Conservation (phyloP, 108 stramenopile genomes). For the Nitzschia palea region DNA sequence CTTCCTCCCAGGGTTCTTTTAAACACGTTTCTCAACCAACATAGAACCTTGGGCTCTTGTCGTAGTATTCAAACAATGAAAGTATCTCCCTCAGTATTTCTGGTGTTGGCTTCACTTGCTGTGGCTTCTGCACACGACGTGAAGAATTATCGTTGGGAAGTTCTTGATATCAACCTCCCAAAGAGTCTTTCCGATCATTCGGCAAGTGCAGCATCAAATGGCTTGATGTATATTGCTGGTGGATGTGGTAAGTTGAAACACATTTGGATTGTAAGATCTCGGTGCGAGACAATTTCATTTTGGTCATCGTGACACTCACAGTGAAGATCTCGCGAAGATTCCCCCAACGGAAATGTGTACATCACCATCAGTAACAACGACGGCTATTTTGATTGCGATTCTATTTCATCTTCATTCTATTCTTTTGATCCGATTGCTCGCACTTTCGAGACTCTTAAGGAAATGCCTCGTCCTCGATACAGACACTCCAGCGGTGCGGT, state of each 20-base stretch:
- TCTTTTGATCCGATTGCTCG: slow-evolving; percentile 23
- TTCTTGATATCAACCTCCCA: slow-evolving; percentile 13
- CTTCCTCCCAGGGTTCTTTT: slow-evolving; percentile 39
- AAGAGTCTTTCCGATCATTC: slow-evolving; percentile 32
- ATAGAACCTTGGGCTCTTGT: slow-evolving; percentile 12
- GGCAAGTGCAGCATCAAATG: slow-evolving; percentile 7
- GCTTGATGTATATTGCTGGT: slow-evolving; percentile 48
- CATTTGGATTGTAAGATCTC: too few relatives aligned
- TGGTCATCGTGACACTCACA: neutral
- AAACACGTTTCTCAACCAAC: slow-evolving; percentile 18
- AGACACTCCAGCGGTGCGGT: slow-evolving; percentile 52
- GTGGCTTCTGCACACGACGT: neutral
- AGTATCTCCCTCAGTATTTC: neutral
- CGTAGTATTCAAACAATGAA: neutral
- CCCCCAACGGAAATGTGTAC: slow-evolving; percentile 37
- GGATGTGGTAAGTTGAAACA: slow-evolving; percentile 58
- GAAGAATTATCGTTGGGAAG: slow-evolving; percentile 6
- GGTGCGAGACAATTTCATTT: too few relatives aligned
- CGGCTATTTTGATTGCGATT: slow-evolving; percentile 29
- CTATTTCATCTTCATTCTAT: slow-evolving; percentile 21
- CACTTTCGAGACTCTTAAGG: slow-evolving; percentile 27
- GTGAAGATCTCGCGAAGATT: slow-evolving; percentile 8
- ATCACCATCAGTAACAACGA: neutral
- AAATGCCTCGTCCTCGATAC: slow-evolving; percentile 51
- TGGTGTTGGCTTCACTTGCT: neutral